Evolutionary conservation across 202 grass and related monocot genomes (phyloP), one percentile per base, ranked within the genome.

Genomic region (Saccharum hybrid): DNA sequence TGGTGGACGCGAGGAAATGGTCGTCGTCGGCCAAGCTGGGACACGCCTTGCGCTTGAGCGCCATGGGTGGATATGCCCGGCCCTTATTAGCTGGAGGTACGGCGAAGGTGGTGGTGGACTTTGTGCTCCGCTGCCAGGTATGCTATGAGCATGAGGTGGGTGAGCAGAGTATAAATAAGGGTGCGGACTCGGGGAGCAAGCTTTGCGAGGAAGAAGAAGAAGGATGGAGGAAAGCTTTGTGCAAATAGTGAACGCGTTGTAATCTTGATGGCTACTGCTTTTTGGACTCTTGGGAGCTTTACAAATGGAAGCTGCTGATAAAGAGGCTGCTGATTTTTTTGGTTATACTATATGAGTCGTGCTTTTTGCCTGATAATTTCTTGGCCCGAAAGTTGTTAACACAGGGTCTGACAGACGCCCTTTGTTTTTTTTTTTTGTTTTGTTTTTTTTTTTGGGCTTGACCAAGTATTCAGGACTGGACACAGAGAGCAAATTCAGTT

Each of bases 41-140:
- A 6, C 72, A 77, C 16, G 74, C 14, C 79, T 82, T 87, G 79
- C 85, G 85, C 43, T 87, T 87, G 65, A 82, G 66, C 42, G 79
- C 85, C 85, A 82, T 82, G 23, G 16, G 3, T 26, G 66, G 66
- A 22, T 59, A 59, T 10, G n/a, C 8, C 2, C 13, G 48, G 15
- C 48, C 46, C 16, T 7, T 38, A 36, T 7, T 38, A 36, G 66
- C 38, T 42, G n/a, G 34, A 71, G 69, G 42, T 16, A 1, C 42
- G 42, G 23, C 15, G 42, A 46, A 45, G 40, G 23, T 28, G n/a
- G 59, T 62, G 59, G 10, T 72, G 69, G 31, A 48, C 41, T 30
- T 2, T 1, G 0, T 14, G 4, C n/a, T 28, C 1, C 8, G 68
- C 19, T 71, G 40, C 69, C 23, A 48, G 21, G 68, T 71, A 9